These are phyloP conservation scores for Neonothopanus nambi DNA, from an alignment of 1,284 basidiomycete species.

Conservation along the genomic window DNA sequence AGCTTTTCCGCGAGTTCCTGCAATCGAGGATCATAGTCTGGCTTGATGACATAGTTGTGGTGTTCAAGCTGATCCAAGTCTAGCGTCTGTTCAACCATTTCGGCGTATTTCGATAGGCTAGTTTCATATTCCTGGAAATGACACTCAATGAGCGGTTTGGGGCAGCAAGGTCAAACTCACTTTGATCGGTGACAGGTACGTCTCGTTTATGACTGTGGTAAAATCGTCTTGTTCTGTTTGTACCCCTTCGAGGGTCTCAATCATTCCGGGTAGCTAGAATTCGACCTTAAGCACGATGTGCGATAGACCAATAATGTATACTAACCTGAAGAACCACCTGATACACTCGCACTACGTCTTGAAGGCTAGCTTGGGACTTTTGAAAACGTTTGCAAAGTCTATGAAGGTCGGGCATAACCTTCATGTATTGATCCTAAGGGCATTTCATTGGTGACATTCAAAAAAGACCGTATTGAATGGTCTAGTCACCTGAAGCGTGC, in stretches of 20 bases:
- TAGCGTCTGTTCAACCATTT: constrained; percentile 96
- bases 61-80: constrained; percentile 84
- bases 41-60: constrained; percentile 92
- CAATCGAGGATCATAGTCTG: constrained; percentile 84
- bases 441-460: constrained; percentile 4
- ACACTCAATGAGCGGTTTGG: neutral
- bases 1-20: constrained; percentile 73
- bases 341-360: constrained; percentile 96
- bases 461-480: neutral
- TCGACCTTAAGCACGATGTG: neutral
- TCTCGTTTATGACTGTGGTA: constrained; percentile 62
- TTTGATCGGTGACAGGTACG: constrained; percentile 63
- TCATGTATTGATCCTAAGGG: constrained; percentile 80
- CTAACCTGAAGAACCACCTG: constrained; percentile 72
- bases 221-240: constrained; percentile 50
- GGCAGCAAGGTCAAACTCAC: constrained; percentile 37
- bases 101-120: constrained; percentile 77
- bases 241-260: constrained; percentile 59
- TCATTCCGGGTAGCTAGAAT: constrained; percentile 73
- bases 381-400: constrained; percentile 94
- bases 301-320: neutral
- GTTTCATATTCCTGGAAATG: constrained; percentile 55
- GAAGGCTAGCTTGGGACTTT: constrained; percentile 80
- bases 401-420: constrained; percentile 92
- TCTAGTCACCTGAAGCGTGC: constrained; percentile 64